These are phyloP conservation scores for Fraxinus platypoda DNA, from an alignment of 305 asterid species.

Conservation along the genomic window DNA sequence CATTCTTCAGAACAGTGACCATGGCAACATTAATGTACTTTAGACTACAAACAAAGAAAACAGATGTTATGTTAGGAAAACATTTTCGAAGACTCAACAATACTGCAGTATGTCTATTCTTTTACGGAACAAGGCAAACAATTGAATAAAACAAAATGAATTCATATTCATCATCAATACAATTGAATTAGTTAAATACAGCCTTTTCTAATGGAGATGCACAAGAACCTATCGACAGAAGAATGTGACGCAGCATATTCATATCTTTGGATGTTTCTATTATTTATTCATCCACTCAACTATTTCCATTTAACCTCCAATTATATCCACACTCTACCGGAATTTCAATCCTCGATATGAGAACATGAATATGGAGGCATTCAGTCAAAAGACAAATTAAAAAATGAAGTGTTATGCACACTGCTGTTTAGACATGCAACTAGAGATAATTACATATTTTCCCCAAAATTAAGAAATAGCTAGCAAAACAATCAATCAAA, in stretches of 20 bases:
- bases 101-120: not conserved
- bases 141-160: conserved; percentile 8
- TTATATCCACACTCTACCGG: not conserved
- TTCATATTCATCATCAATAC: not conserved
- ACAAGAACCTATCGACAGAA: not conserved
- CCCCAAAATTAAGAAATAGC: not conserved
- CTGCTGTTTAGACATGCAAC: not conserved
- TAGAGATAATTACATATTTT: not conserved
- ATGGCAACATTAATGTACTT: conserved; percentile 85
- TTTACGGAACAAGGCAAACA: not conserved
- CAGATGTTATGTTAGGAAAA: conserved; percentile 14
- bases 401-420: not conserved
- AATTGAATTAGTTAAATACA: not conserved
- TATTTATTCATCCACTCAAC: not conserved
- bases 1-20: conserved; percentile 94
- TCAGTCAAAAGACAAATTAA: not conserved
- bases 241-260: not conserved
- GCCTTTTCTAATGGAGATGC: not conserved
- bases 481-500: not conserved
- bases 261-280: not conserved
- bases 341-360: not conserved
- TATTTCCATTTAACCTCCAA: not conserved
- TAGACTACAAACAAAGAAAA: conserved; percentile 58
- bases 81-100: not conserved
- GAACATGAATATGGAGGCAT: not conserved